Conservation (phyloP, 306 rosid genomes). For the Cucurbita pepo region DNA sequence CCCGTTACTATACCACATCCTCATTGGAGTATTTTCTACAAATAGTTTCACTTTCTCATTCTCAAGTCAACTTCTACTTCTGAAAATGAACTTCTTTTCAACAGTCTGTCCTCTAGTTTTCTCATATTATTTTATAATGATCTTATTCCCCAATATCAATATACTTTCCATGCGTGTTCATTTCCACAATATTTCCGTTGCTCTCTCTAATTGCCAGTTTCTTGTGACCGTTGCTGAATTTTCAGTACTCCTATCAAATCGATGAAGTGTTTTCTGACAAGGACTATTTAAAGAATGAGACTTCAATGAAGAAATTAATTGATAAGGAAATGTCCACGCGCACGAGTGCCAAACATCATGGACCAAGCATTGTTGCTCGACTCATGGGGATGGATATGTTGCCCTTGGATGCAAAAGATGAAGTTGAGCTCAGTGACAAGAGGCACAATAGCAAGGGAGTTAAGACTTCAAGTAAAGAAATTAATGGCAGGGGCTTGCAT, state of each 20-base stretch:
- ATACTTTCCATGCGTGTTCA: neutral
- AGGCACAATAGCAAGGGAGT: conserved; percentile 22
- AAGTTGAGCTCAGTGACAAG: conserved; percentile 34
- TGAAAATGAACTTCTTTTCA: neutral
- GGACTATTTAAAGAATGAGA: conserved; percentile 29
- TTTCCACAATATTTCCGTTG: neutral
- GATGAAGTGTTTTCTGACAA: conserved; percentile 43
- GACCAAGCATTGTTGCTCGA: conserved; percentile 88
- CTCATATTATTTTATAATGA: neutral
- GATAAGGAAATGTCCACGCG: conserved; percentile 58
- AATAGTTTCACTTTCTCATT: neutral
- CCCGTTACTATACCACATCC: neutral
- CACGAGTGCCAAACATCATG: conserved; percentile 39
- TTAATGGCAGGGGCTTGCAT: conserved; percentile 30
- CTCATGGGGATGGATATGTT: conserved; percentile 85
- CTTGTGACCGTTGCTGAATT: conserved; percentile 15
- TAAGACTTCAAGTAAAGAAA: conserved; percentile 36
- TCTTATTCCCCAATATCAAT: neutral
- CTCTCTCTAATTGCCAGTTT: conserved; percentile 4
- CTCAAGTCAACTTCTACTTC: neutral
- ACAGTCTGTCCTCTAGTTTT: neutral
- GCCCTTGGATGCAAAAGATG: conserved; percentile 39
- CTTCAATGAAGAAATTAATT: conserved; percentile 81
- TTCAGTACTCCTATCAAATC: conserved; percentile 32
- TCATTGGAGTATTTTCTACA: neutral